Evolutionary conservation across 2,329 filamentous ascomycete genomes (phyloP), one percentile per base, ranked within the genome.

Genomic region (Alternaria alternata): DNA sequence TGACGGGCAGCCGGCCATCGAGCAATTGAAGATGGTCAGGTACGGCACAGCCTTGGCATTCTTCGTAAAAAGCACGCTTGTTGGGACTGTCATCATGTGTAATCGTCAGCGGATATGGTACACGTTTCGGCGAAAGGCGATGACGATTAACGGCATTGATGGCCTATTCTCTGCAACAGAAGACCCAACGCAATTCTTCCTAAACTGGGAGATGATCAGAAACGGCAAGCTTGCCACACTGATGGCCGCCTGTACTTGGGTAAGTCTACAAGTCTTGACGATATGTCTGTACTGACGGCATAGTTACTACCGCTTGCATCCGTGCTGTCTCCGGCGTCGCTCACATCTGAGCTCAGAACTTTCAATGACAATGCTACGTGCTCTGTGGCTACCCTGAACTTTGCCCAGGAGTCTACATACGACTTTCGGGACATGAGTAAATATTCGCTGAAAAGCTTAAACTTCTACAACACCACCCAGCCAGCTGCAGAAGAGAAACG

Each of bases 31-130:
- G 41, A 78, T 75, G 72, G 69, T 77, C 4, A 61, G 77, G 22
- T 76, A 76, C 22, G 77, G 77, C 7, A 79, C 75, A 8, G 76
- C 76, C 1, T 51, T 79, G 57, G 76, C 76, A 4, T 79, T 78
- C 55, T 79, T 78, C 34, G 72, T 75, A 2, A 79, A 78, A 59
- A 73, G 73, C 34, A 77, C 71, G 26, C 65, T 79, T 42, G 76
- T 78, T 8, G 75, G 74, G 7, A 65, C 66, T 3, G 70, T 75
- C 9, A 65, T 38, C 20, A 62, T 79, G 39, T 75, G 74, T 56
- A 79, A 79, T 51, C 66, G 75, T 34, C 77, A 79, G 51, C 61
- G 76, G 30, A 78, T 79, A 63, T 79, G 77, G 77, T 69, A 74
- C 41, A 78, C 77, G 0, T 74, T 79, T 55, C 65, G 76, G 41